Evolutionary conservation across 1,284 basidiomycete genomes (phyloP).

Genomic region (Microbotryum intermedium): DNA sequence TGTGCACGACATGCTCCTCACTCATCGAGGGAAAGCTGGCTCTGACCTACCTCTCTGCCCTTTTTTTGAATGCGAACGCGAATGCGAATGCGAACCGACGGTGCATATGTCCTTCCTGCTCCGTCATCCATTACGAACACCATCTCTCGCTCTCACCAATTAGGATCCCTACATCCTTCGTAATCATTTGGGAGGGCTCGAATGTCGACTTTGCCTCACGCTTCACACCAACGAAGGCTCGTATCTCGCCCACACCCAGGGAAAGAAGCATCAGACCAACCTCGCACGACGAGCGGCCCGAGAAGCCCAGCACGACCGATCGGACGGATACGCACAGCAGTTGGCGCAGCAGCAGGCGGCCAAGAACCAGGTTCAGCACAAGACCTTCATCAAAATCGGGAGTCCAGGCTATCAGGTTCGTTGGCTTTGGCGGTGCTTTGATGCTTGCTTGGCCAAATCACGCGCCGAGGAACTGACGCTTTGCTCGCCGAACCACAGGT

Average conservation of each 20-base stretch:
- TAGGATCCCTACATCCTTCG: slow-evolving; percentile 98
- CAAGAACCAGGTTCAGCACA: slow-evolving; percentile 59
- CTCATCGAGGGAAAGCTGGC: not conserved
- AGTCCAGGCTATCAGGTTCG: slow-evolving; percentile 80
- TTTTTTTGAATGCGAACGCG: not conserved
- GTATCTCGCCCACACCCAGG: slow-evolving; percentile 97
- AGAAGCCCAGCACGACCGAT: slow-evolving; percentile 70
- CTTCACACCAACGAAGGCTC: slow-evolving; percentile 99
- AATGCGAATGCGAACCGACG: no score
- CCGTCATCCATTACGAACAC: not conserved
- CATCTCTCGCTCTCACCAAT: not conserved
- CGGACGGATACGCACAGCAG: slow-evolving; percentile 48
- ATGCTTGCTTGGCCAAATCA: no score
- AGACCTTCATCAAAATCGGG: slow-evolving; percentile 96
- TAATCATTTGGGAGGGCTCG: slow-evolving; percentile 91
- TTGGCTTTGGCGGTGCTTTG: slow-evolving; percentile 8
- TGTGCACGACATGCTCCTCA: slow-evolving; percentile 36
- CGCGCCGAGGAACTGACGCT: not conserved
- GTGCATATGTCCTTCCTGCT: not conserved
- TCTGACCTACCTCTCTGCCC: not conserved
- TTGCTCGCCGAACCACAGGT: slow-evolving; percentile 38
- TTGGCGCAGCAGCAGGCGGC: slow-evolving; percentile 62
- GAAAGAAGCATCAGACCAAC: slow-evolving; percentile 97
- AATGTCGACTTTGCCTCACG: slow-evolving; percentile 95
- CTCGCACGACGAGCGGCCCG: slow-evolving; percentile 89